A percentile compares a stretch with the other conserved stretches of the same genome.
These are phyloP conservation scores for Diaporthe sp. DNA, from an alignment of 2,329 filamentous ascomycete genomes.

Conservation along the genomic window DNA sequence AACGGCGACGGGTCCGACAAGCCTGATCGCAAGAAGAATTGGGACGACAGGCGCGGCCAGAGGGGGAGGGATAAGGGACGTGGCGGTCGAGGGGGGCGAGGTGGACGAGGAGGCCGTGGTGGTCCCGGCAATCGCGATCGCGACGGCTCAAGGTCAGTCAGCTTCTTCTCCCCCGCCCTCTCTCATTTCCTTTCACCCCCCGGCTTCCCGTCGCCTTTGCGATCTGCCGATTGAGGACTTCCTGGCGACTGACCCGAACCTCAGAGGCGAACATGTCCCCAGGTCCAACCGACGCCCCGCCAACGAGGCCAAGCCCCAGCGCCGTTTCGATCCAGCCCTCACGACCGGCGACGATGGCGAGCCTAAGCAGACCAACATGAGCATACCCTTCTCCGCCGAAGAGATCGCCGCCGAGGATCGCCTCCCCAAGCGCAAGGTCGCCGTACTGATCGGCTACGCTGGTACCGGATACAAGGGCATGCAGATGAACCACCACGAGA, in stretches of 20 bases:
- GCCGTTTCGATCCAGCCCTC: conserved; percentile 23
- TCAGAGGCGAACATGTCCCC: conserved; percentile 32
- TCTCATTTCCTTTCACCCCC: neutral
- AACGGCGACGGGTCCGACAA: conserved; percentile 13
- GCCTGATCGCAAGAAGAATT: conserved; percentile 28
- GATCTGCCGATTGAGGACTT: conserved; percentile 4
- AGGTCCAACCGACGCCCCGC: conserved; percentile 29
- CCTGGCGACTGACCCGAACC: conserved; percentile 1
- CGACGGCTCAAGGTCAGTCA: conserved; percentile 37
- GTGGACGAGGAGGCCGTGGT: conserved; percentile 26
- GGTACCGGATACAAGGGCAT: conserved; percentile 98
- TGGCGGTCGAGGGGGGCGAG: conserved; percentile 26
- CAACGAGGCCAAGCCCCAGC: conserved; percentile 29
- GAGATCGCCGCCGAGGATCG: conserved; percentile 91
- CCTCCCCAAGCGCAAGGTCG: conserved; percentile 95
- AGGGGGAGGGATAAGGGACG: conserved; percentile 19
- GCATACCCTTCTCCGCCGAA: conserved; percentile 74
- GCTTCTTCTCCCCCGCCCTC: neutral
- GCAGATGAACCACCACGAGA: conserved; percentile 87
- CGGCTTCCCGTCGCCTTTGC: neutral
- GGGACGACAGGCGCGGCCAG: conserved; percentile 32
- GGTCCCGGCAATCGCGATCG: conserved; percentile 26
- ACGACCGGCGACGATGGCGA: conserved; percentile 43
- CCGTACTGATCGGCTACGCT: conserved; percentile 94
- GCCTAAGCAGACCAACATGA: conserved; percentile 66